Percentiles rank a stretch among this genome's conserved stretches.
These are phyloP conservation scores for Monilinia polystroma DNA, from an alignment of 2,329 filamentous ascomycete species.

Conservation along the genomic window DNA sequence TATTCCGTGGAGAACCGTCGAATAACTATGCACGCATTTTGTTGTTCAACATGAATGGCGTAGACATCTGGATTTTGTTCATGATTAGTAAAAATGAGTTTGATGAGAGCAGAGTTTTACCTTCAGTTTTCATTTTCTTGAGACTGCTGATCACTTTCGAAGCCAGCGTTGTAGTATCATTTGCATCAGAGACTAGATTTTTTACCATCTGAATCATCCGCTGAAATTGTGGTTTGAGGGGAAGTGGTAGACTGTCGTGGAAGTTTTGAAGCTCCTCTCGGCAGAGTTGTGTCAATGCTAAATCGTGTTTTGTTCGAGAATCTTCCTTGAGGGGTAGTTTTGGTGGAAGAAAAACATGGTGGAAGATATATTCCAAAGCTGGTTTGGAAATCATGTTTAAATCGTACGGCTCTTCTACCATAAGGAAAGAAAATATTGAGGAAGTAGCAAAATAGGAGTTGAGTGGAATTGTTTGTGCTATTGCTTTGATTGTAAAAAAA, in stretches of 20 bases:
- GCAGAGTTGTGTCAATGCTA: constrained; percentile 21
- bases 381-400: not conserved
- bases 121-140: not conserved
- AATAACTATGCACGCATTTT: constrained; percentile 50
- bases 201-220: constrained; percentile 8
- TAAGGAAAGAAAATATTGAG: not conserved
- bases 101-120: not conserved
- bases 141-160: not conserved
- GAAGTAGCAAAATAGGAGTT: too few species aligned
- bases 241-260: not conserved
- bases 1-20: constrained; percentile 29
- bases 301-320: constrained; percentile 23
- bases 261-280: constrained; percentile 15
- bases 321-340: constrained; percentile 46
- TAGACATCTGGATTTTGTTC: constrained; percentile 33
- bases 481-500: not conserved
- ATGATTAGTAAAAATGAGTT: not conserved
- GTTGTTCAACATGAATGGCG: constrained; percentile 45
- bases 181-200: not conserved
- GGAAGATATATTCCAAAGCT: constrained; percentile 41
- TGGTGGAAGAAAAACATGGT: constrained; percentile 52
- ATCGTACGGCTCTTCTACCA: not conserved
- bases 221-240: constrained; percentile 1
- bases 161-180: not conserved
- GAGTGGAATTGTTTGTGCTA: not conserved